Evolutionary conservation across 768 basidiomycete species (phyloP), one percentile per base, ranked within the genome.

Genomic region (Lactarius tabidus): DNA sequence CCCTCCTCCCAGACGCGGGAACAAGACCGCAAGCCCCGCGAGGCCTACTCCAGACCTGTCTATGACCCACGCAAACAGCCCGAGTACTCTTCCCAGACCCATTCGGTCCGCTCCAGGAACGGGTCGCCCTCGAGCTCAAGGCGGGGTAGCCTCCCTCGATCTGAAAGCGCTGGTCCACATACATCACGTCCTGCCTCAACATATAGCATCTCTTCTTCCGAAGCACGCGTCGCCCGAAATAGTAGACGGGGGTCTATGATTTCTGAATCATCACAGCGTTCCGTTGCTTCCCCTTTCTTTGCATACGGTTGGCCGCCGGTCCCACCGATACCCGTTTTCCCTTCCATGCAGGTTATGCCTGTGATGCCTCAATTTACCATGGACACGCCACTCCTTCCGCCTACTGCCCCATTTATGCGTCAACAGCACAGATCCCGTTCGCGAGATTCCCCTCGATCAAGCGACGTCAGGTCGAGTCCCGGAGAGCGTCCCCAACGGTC

Each of bases 351-450:
- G 18, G 39, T 60, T 29, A 66, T 70, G 48, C 67, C 69, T 5
- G 38, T 69, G 1, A 60, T 69, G 51, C 69, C 69, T 29, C 69
- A 65, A 29, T 65, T 48, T 52, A 53, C 58, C 48, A 59, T 65
- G 70, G 66, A 70, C 39, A 66, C 66, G 61, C 70, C 70, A 52
- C 70, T 71, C 26, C 67, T 70, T 28, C 70, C 70, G 29, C 70
- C 70, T 10, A 29, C 69, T 1, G 67, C 70, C 17, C 69, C 70
- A 14, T 71, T 71, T 54, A 71, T 71, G 70, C 57, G 62, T 20
- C 68, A 70, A 18, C 66, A 64, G 17, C 64, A 69, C 26, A 55
- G 61, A 38, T 41, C 58, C 8, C 67, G 58, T 58, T 68, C 59
- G n/a, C 67, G 53, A 39, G 59, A 54, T 28, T 43, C 67, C 14